These are phyloP conservation scores for Pleurotus salmoneostramineus DNA, from an alignment of 768 basidiomycete genomes.

Conservation along the genomic window DNA sequence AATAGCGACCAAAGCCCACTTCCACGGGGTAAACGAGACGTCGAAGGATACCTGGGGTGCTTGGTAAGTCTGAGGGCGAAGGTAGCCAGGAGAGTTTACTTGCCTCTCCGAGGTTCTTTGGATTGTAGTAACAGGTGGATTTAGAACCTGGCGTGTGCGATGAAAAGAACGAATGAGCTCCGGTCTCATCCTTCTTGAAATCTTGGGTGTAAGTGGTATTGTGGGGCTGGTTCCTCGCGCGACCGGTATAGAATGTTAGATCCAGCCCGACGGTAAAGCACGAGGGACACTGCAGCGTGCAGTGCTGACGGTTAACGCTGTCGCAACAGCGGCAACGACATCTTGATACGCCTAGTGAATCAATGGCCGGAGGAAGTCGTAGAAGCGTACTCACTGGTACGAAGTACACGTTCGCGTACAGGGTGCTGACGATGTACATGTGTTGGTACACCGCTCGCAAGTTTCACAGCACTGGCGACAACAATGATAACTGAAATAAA, in stretches of 20 bases:
- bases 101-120: constrained; percentile 7
- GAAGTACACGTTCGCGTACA: not conserved
- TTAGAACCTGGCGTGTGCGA: constrained; percentile 8
- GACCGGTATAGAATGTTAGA: not conserved
- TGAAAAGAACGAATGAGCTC: constrained; percentile 5
- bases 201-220: constrained; percentile 11
- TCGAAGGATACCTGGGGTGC: constrained; percentile 7
- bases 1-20: constrained; percentile 13
- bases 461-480: constrained; percentile 10
- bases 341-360: not conserved
- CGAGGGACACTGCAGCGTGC: constrained; percentile 11
- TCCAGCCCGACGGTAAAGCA: constrained; percentile 12
- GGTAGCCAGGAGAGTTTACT: not conserved
- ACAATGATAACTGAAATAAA: constrained; percentile 9
- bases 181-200: constrained; percentile 9
- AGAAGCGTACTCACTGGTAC: not conserved
- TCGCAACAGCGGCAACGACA: constrained; percentile 14
- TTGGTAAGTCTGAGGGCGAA: not conserved
- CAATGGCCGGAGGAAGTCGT: not conserved
- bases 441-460: constrained; percentile 8
- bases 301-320: not conserved
- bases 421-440: constrained; percentile 1
- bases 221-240: not conserved
- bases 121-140: constrained; percentile 13
- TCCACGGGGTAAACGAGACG: constrained; percentile 12